Conservation (phyloP, 176 grass and related monocot species). For the Themeda triandra region DNA sequence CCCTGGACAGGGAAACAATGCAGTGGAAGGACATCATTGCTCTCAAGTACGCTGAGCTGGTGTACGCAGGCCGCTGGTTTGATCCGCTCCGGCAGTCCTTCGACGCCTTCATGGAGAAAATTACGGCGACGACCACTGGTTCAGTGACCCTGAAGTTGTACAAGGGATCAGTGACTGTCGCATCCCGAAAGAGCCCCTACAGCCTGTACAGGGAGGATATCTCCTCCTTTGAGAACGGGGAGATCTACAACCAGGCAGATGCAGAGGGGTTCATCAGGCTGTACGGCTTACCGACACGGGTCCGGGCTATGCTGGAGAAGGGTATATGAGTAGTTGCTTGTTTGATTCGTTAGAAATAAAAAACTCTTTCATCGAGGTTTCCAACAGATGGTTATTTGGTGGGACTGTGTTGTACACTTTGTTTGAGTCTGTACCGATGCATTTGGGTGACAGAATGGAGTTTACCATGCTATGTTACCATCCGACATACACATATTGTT, state of each 20-base stretch:
- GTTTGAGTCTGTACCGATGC: not conserved
- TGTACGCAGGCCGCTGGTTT: slow-evolving; percentile 88
- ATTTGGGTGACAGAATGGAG: not conserved
- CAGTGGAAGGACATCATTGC: slow-evolving; percentile 74
- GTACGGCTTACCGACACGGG: slow-evolving; percentile 69
- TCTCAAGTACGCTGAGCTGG: slow-evolving; percentile 82
- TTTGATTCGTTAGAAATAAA: not conserved
- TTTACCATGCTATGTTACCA: not conserved
- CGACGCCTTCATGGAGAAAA: slow-evolving; percentile 69
- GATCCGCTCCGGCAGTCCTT: slow-evolving; percentile 66
- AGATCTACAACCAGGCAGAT: slow-evolving; percentile 84
- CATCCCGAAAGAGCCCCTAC: slow-evolving; percentile 60
- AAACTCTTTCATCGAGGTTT: not conserved
- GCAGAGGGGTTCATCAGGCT: slow-evolving; percentile 84
- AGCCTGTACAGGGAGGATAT: slow-evolving; percentile 97
- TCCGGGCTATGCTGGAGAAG: slow-evolving; percentile 78
- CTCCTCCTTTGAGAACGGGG: slow-evolving; percentile 81
- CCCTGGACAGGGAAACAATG: slow-evolving; percentile 66
- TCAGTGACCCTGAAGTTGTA: slow-evolving; percentile 72
- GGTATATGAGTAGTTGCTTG: slow-evolving; percentile 25
- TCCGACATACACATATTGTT: not conserved
- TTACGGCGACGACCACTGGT: slow-evolving; percentile 59
- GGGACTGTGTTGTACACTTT: not conserved
- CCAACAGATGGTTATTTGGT: not conserved
- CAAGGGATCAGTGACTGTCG: slow-evolving; percentile 63